Conservation (phyloP, 345 rosid genomes). For the Euphorbia peplus region DNA sequence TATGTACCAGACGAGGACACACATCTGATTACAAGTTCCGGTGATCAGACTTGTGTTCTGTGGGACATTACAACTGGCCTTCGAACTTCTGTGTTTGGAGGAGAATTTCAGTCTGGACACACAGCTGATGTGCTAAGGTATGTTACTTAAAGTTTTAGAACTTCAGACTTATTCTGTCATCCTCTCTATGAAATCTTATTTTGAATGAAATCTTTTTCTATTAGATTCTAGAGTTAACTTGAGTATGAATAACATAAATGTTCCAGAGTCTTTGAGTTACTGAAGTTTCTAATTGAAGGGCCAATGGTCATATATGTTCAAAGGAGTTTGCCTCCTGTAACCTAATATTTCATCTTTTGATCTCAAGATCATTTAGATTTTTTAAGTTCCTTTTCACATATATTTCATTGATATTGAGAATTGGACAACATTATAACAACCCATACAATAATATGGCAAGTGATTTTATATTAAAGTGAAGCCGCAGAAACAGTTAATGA, state of each 20-base stretch:
- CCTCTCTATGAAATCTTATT: background rate
- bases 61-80: constrained; percentile 98
- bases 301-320: background rate
- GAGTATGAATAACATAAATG: background rate
- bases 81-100: constrained; percentile 91
- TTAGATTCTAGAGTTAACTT: background rate
- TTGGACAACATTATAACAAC: background rate
- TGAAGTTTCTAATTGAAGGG: background rate
- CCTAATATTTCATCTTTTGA: background rate
- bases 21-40: constrained; percentile 83
- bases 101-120: constrained; percentile 97
- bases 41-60: constrained; percentile 86
- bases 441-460: constrained; percentile 3
- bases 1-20: constrained; percentile 88
- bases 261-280: background rate
- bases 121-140: constrained; percentile 93
- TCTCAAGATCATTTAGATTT: background rate
- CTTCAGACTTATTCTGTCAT: constrained; percentile 4
- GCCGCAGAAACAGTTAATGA: background rate
- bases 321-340: constrained; percentile 2
- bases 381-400: background rate
- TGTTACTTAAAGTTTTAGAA: constrained; percentile 9
- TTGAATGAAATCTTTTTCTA: background rate
- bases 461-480: background rate
- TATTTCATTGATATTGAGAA: background rate